phyloP scores from a whole-genome alignment of 2,329 filamentous ascomycete species.

The Aspergillus sp. region DNA sequence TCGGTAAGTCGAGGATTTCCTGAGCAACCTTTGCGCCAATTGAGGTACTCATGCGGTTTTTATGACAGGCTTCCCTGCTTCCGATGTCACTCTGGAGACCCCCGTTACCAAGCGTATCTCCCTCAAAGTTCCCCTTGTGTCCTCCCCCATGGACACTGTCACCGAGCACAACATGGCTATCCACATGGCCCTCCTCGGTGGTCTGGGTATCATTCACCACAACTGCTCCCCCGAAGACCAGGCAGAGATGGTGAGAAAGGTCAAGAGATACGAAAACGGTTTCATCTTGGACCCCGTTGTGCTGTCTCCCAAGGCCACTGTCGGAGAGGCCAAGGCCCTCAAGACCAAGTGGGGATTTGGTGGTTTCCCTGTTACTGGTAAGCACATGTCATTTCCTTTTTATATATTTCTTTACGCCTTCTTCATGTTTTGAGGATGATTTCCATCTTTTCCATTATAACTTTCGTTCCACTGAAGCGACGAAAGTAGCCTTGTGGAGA shows the following conservation, averaged over 20 bases:
- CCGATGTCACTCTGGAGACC: constrained; percentile 80
- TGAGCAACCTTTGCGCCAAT: neutral
- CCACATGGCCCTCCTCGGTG: constrained; percentile 62
- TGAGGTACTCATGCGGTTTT: constrained; percentile 2
- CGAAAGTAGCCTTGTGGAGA: constrained; percentile 81
- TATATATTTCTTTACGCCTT: constrained; percentile 10
- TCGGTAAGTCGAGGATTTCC: constrained; percentile 52
- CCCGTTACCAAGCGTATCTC: constrained; percentile 93
- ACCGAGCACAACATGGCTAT: constrained; percentile 99
- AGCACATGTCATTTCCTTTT: constrained; percentile 39
- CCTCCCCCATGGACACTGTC: constrained; percentile 98
- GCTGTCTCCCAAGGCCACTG: constrained; percentile 79
- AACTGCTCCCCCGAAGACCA: constrained; percentile 98
- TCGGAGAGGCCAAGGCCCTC: constrained; percentile 82
- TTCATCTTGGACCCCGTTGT: constrained; percentile 97
- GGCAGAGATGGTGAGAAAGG: constrained; percentile 98
- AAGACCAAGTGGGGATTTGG: constrained; percentile 99
- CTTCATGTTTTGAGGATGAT: constrained; percentile 60
- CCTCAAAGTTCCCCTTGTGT: constrained; percentile 93
- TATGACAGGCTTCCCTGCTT: constrained; percentile 73
- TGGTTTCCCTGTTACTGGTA: constrained; percentile 97
- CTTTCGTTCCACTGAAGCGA: constrained; percentile 99
- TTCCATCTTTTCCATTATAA: constrained; percentile 67
- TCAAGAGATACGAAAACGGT: constrained; percentile 98
- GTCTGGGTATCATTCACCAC: constrained; percentile 86